A percentile compares a stretch with the other conserved stretches of the same genome.
phyloP scores from a whole-genome alignment of 306 rosid species.

The Luffa acutangula region DNA sequence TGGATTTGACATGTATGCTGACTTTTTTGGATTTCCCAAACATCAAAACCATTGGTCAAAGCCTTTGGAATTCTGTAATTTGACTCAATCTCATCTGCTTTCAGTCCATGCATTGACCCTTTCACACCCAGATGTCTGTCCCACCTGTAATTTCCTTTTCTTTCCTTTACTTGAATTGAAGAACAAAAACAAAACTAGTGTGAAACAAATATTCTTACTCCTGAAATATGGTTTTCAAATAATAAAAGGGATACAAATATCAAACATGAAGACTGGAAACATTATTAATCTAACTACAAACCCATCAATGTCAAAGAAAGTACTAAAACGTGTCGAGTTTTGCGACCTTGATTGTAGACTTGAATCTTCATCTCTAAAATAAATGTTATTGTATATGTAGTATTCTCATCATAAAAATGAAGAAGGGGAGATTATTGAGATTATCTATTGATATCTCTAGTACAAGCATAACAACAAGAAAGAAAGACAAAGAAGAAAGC shows the following conservation, averaged over 20 bases:
- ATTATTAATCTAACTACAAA: too few relatives aligned
- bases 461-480: neutral
- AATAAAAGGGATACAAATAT: neutral
- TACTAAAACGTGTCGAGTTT: neutral
- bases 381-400: neutral
- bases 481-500: neutral
- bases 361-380: neutral
- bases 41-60: neutral
- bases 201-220: neutral
- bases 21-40: neutral
- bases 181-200: neutral
- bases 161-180: neutral
- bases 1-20: neutral
- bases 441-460: neutral
- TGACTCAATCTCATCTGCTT: neutral
- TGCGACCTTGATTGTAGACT: neutral
- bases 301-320: neutral
- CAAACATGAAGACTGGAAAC: too few relatives aligned
- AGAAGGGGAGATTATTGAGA: neutral
- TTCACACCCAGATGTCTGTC: neutral
- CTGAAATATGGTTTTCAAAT: neutral
- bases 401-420: neutral
- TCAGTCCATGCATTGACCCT: neutral
- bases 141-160: neutral
- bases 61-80: conserved; percentile 6